Percentiles rank a stretch among this genome's conserved stretches.
These are phyloP conservation scores for Geotrichum phurueaensis DNA, from an alignment of 1,139 yeast genomes.

Conservation along the genomic window DNA sequence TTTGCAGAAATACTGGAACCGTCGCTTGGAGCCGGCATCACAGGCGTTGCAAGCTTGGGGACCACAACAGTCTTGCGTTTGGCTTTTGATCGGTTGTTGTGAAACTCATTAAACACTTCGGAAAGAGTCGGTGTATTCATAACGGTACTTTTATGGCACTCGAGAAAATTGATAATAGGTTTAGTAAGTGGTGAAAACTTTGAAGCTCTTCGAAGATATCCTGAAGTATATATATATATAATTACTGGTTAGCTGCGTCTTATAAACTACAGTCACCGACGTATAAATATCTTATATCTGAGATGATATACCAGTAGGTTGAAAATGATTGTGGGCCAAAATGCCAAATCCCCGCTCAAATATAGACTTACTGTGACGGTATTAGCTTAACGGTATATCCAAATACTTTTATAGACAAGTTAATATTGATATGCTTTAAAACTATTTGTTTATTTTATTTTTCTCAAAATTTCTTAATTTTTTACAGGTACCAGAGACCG, in stretches of 20 bases:
- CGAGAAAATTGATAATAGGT: background rate
- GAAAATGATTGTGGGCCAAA: background rate
- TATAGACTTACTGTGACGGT: background rate
- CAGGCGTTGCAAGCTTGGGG: background rate
- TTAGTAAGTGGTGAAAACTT: background rate
- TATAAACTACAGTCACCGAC: background rate
- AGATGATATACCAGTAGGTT: background rate
- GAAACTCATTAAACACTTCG: background rate
- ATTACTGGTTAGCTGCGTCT: background rate
- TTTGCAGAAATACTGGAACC: background rate
- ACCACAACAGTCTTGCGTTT: background rate
- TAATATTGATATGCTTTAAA: no score
- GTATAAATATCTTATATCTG: background rate
- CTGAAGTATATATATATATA: background rate
- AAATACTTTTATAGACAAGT: no score
- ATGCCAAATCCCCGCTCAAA: background rate
- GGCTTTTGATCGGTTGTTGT: background rate
- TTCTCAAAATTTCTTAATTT: background rate
- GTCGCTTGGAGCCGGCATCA: background rate
- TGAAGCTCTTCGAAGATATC: background rate
- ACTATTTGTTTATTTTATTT: no score
- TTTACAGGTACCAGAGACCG: background rate
- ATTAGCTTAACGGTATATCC: no score
- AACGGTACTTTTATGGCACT: background rate
- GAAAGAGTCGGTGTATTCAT: background rate